Percentiles rank a stretch among this genome's conserved stretches.
Evolutionary conservation across 108 stramenopile species (phyloP).

Genomic region (Skeletonema grethae): DNA sequence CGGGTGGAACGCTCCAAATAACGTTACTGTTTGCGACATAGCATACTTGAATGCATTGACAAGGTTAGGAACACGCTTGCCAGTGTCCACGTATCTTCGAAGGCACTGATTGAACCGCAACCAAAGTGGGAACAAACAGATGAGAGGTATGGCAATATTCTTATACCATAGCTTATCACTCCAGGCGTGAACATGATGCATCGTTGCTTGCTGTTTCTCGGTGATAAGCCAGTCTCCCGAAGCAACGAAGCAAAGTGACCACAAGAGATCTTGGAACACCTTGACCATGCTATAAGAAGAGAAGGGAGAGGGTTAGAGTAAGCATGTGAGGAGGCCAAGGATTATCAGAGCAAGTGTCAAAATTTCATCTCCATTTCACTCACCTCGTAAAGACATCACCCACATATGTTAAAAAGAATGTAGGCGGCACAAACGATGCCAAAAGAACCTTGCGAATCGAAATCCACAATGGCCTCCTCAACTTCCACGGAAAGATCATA

Average conservation of each 20-base stretch:
- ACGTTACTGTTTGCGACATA: slow-evolving; percentile 87
- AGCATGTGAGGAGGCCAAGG: neutral
- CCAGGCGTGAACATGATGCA: slow-evolving; percentile 44
- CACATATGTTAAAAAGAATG: slow-evolving; percentile 86
- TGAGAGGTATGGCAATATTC: slow-evolving; percentile 77
- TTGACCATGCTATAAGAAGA: slow-evolving; percentile 84
- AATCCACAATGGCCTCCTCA: slow-evolving; percentile 80
- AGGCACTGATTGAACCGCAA: slow-evolving; percentile 94
- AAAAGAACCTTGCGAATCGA: slow-evolving; percentile 71
- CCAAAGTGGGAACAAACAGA: slow-evolving; percentile 84
- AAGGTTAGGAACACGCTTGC: slow-evolving; percentile 82
- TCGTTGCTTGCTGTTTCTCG: slow-evolving; percentile 39
- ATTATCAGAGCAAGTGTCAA: neutral
- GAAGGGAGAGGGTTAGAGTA: neutral
- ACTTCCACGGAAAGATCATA: slow-evolving; percentile 78
- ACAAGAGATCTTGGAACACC: slow-evolving; percentile 90
- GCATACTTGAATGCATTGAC: slow-evolving; percentile 93
- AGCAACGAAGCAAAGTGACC: slow-evolving; percentile 83
- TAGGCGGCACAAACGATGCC: slow-evolving; percentile 75
- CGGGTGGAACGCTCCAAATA: slow-evolving; percentile 92
- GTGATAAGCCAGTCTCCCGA: slow-evolving; percentile 79
- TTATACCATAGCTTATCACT: slow-evolving; percentile 64
- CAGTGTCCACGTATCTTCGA: slow-evolving; percentile 81
- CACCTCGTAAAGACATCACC: slow-evolving; percentile 83
- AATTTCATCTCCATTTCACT: neutral